Percentiles rank a stretch among this genome's conserved stretches.
Conservation (phyloP, 345 rosid genomes). For the Ricinus communis region DNA sequence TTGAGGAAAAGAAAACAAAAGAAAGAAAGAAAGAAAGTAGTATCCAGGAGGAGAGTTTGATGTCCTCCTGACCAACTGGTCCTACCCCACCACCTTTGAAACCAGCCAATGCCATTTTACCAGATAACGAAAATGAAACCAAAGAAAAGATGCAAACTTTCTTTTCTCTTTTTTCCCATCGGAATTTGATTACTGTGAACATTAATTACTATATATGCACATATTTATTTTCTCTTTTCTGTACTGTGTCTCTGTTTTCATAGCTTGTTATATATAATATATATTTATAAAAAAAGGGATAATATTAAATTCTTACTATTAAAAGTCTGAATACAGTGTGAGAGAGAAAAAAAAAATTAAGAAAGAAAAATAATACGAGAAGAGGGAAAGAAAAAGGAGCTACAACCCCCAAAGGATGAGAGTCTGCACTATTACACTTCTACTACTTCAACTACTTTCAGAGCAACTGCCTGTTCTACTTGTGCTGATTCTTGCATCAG, state of each 20-base stretch:
- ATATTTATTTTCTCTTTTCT: background rate
- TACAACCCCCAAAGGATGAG: background rate
- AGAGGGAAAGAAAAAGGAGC: background rate
- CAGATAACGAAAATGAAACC: background rate
- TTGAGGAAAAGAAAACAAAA: background rate
- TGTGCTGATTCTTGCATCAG: background rate
- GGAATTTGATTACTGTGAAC: background rate
- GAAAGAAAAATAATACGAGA: too few species aligned
- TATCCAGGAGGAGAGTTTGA: background rate
- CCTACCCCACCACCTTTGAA: constrained; percentile 7
- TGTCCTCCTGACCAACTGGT: background rate
- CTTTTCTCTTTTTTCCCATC: background rate
- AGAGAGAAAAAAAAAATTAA: background rate
- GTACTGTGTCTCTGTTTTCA: background rate
- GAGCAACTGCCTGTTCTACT: constrained; percentile 11
- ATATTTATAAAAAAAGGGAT: too few species aligned
- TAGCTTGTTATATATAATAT: too few species aligned
- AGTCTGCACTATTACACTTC: constrained; percentile 13
- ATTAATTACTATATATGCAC: background rate
- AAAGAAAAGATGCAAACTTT: background rate
- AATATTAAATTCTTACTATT: background rate
- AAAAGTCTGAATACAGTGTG: background rate
- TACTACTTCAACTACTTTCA: constrained; percentile 2
- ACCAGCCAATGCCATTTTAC: background rate
- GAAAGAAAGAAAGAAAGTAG: background rate